Percentiles rank a stretch among this genome's conserved stretches.
Evolutionary conservation across 805 yeast genomes (phyloP).

Genomic region (Groenewaldozyma tartarivorans): DNA sequence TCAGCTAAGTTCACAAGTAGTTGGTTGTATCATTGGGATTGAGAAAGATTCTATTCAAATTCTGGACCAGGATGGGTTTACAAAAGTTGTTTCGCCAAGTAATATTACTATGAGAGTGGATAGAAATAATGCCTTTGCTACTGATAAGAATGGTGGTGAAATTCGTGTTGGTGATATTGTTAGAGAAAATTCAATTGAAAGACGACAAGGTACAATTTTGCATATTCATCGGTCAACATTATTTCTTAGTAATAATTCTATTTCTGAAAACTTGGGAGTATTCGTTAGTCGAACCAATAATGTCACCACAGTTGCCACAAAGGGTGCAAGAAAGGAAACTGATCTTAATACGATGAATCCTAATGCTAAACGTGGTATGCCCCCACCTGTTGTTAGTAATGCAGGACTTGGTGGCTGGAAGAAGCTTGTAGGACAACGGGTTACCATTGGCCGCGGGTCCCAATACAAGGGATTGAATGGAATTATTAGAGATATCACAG

Average conservation of each 20-base stretch:
- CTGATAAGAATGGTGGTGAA: conserved; percentile 78
- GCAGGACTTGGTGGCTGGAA: conserved; percentile 68
- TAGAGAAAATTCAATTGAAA: conserved; percentile 73
- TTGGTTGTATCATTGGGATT: conserved; percentile 83
- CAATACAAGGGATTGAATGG: conserved; percentile 91
- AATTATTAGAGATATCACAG: conserved; percentile 87
- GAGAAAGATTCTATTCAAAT: conserved; percentile 81
- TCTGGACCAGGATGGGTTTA: conserved; percentile 72
- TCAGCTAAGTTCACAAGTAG: conserved; percentile 72
- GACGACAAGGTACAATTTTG: conserved; percentile 78
- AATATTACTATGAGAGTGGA: conserved; percentile 74
- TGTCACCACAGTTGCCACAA: conserved; percentile 77
- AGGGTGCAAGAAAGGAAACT: conserved; percentile 45
- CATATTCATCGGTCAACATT: conserved; percentile 76
- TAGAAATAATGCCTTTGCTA: conserved; percentile 53
- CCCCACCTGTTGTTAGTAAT: conserved; percentile 49
- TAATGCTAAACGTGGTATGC: conserved; percentile 31
- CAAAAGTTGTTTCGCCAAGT: conserved; percentile 60
- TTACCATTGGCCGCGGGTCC: conserved; percentile 80
- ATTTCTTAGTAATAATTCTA: conserved; percentile 71
- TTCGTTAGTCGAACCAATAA: conserved; percentile 70
- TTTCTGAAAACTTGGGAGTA: conserved; percentile 81
- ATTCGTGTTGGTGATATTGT: conserved; percentile 87
- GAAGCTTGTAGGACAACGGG: conserved; percentile 70
- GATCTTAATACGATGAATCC: conserved; percentile 89